phyloP scores from a whole-genome alignment of 2,329 filamentous ascomycete species.

The Periconia sp. region DNA sequence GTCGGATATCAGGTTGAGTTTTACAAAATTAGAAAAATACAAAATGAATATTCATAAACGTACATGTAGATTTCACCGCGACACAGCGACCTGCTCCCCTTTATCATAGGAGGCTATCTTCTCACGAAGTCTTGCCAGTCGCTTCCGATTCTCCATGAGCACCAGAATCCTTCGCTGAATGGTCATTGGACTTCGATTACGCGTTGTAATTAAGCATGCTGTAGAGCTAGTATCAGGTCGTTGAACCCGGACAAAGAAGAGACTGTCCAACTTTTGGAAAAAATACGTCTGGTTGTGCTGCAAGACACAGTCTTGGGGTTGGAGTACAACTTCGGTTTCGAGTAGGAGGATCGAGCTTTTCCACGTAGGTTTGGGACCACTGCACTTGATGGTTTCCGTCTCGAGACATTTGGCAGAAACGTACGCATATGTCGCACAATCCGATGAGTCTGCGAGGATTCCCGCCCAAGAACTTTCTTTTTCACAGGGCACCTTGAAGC shows the following conservation, averaged over 20 bases:
- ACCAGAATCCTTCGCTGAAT: background rate
- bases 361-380: background rate
- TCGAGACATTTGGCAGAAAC: background rate
- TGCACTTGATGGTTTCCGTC: background rate
- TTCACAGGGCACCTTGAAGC: background rate
- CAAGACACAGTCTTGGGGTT: background rate
- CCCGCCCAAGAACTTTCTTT: background rate
- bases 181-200: background rate
- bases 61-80: background rate
- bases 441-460: background rate
- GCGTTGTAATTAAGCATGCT: too few relatives aligned
- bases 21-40: too few relatives aligned
- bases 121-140: background rate
- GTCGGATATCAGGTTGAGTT: too few relatives aligned
- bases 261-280: background rate
- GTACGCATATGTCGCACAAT: background rate
- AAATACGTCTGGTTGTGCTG: background rate
- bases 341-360: background rate
- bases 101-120: background rate
- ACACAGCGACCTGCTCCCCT: background rate
- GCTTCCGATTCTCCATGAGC: background rate
- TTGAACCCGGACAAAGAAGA: background rate
- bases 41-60: too few relatives aligned
- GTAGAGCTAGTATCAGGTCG: background rate
- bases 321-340: background rate